phyloP scores from a whole-genome alignment of 805 yeast species.

The Lachancea kluyveri region DNA sequence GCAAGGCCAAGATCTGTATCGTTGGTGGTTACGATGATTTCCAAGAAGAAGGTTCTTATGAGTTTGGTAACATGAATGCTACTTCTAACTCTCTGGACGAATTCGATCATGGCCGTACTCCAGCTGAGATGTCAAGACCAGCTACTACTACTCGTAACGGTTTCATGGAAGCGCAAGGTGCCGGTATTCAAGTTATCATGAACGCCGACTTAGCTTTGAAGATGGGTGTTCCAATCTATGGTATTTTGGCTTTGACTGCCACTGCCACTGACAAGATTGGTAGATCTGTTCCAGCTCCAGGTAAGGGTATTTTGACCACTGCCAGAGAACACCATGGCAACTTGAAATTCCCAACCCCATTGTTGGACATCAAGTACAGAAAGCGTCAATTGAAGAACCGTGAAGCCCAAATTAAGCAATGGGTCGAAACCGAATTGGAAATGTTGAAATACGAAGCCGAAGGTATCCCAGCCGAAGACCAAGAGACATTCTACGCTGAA shows the following conservation, averaged over 20 bases:
- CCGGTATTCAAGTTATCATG: constrained; percentile 97
- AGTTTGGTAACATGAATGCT: constrained; percentile 98
- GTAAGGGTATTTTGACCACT: constrained; percentile 97
- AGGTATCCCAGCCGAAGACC: constrained; percentile 42
- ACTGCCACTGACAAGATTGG: constrained; percentile 99
- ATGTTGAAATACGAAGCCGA: constrained; percentile 66
- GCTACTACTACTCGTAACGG: constrained; percentile 94
- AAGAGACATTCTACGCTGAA: constrained; percentile 62
- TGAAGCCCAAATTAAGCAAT: constrained; percentile 64
- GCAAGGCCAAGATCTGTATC: constrained; percentile 91
- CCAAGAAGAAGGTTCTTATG: constrained; percentile 98
- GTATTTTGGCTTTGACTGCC: constrained; percentile 87
- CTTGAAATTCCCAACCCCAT: constrained; percentile 70
- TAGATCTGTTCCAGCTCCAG: constrained; percentile 99
- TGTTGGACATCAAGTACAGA: constrained; percentile 89
- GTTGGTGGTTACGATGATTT: constrained; percentile 99
- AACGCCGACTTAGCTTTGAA: constrained; percentile 85
- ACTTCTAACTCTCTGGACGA: constrained; percentile 88
- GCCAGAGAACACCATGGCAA: constrained; percentile 89
- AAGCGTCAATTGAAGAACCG: constrained; percentile 82
- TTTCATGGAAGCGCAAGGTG: constrained; percentile 99
- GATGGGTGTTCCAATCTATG: constrained; percentile 99
- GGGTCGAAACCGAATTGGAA: constrained; percentile 80
- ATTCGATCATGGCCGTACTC: constrained; percentile 93
- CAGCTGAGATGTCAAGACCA: constrained; percentile 98